These are phyloP conservation scores for Saccharum spontaneum DNA, from an alignment of 176 grass and related monocot species.

Conservation along the genomic window DNA sequence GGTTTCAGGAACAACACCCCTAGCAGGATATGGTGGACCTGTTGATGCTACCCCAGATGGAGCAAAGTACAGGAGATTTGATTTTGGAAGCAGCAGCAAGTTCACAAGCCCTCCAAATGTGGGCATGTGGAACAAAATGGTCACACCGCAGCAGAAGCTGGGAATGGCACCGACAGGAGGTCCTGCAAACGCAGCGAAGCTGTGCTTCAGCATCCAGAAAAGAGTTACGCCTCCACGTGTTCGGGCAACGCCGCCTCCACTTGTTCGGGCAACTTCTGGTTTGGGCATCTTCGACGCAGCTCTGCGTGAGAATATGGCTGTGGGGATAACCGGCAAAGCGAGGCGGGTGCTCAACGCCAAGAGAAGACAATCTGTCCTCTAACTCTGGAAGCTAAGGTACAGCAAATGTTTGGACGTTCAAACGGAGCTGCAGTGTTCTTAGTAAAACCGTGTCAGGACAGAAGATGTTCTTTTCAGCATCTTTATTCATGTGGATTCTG, in stretches of 20 bases:
- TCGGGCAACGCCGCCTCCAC: slow-evolving; percentile 30
- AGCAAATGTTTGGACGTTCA: slow-evolving; percentile 34
- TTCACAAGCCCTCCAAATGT: slow-evolving; percentile 70
- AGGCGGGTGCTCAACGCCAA: slow-evolving; percentile 52
- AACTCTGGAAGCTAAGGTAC: slow-evolving; percentile 1
- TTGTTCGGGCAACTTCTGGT: neutral
- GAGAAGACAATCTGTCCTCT: slow-evolving; percentile 68
- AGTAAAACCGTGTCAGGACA: slow-evolving; percentile 3
- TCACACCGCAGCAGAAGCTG: slow-evolving; percentile 36
- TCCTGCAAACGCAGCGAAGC: slow-evolving; percentile 45
- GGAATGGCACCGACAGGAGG: slow-evolving; percentile 17
- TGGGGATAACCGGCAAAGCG: slow-evolving; percentile 25
- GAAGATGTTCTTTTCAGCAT: slow-evolving; percentile 10
- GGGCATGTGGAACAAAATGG: slow-evolving; percentile 42
- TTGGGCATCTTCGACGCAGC: slow-evolving; percentile 35
- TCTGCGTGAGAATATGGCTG: slow-evolving; percentile 39
- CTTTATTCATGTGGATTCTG: neutral
- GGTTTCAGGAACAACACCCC: slow-evolving; percentile 44
- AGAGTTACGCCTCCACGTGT: slow-evolving; percentile 44
- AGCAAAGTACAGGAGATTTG: slow-evolving; percentile 31
- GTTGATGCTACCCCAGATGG: slow-evolving; percentile 52
- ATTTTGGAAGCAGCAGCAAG: slow-evolving; percentile 59
- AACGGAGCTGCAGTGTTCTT: slow-evolving; percentile 23
- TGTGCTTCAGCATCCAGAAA: slow-evolving; percentile 65
- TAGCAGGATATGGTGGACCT: neutral